Evolutionary conservation across 176 grass and related monocot species (phyloP).

Genomic region (Triticum dicoccoides): DNA sequence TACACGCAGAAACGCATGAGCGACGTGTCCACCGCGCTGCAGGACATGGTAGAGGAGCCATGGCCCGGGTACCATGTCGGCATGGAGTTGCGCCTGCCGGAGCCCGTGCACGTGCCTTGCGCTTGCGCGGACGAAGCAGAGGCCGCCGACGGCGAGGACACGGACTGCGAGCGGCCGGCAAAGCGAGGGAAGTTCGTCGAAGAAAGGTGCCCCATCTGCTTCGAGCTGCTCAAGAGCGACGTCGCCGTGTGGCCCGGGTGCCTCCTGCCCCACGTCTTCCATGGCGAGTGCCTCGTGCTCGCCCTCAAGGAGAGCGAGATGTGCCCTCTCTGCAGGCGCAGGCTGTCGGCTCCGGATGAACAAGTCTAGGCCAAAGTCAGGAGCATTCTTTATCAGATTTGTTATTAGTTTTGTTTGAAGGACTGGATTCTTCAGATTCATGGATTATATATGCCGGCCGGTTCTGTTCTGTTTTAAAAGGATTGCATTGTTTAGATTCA

Average conservation of each 20-base stretch:
- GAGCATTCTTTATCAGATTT: background rate
- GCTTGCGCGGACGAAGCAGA: background rate
- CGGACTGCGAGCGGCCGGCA: background rate
- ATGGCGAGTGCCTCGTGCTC: slow-evolving; percentile 20
- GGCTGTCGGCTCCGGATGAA: background rate
- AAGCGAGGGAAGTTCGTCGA: background rate
- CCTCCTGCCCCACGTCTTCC: slow-evolving; percentile 24
- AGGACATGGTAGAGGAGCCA: background rate
- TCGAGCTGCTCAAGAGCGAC: background rate
- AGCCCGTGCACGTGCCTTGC: background rate
- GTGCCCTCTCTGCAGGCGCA: slow-evolving; percentile 25
- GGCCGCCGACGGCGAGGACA: background rate
- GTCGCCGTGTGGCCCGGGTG: slow-evolving; percentile 32
- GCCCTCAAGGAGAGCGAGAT: background rate
- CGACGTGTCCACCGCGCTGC: background rate
- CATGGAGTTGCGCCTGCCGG: background rate
- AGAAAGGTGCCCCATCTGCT: slow-evolving; percentile 8
- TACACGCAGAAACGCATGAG: slow-evolving; percentile 1
- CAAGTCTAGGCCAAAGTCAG: background rate
- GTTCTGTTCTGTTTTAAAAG: background rate
- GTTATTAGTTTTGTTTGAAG: too few species aligned
- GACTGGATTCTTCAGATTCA: background rate
- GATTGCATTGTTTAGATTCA: background rate
- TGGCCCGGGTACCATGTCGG: slow-evolving; percentile 6
- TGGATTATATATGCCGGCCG: background rate